Base-by-base conservation (phyloP, 164 flowering plant species). In the Kalanchoe fedtschenkoi region DNA sequence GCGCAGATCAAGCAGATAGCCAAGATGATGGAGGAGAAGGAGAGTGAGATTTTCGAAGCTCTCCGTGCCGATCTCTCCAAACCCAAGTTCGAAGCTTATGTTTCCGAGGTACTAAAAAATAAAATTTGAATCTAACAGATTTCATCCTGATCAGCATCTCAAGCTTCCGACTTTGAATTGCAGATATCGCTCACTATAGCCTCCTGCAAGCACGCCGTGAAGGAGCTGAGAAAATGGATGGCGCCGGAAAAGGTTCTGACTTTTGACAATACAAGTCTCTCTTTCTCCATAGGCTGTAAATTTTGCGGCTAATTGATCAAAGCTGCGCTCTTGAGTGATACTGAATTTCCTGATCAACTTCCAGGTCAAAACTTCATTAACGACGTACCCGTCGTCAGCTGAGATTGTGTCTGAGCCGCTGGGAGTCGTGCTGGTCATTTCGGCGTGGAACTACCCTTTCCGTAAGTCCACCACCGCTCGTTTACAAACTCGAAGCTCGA, bases 401-500 rank as follows among this genome's bases (percentile, higher is more conserved):
- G 82, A 82, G 71, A 84, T 84, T 34, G 80, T 84, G 26, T 62
- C 87, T 0, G 87, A 84, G 66, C 90, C 90, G 9, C 38, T 84
- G 16, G 90, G 90, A 13, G 81, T 79, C 63, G 80, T 79, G 19
- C 60, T 84, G 53, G 46, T 84, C 46, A 84, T 84, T 62, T 76
- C 83, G 54, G 75, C 90, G 4, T 84, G 90, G 90, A 84, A 84
- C 43, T 84, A 75, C 69, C 90, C 87, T 37, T 65, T 80, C 37
- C 38, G 90, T 84, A 79, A 55, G 87, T 77, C 8, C 56, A 3
- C 56, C 5, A 11, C 14, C 26, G 32, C 56, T 51, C 56, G 28
- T n/a, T n/a, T 11, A 51, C 24, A 6, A 51, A 10, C 17, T 32
- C 24, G 32, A 10, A 24, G 13, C 21, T 43, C 11, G n/a, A 42